Evolutionary conservation across 805 yeast genomes (phyloP), one percentile per base, ranked within the genome.

Genomic region (Brettanomyces custersianus): DNA sequence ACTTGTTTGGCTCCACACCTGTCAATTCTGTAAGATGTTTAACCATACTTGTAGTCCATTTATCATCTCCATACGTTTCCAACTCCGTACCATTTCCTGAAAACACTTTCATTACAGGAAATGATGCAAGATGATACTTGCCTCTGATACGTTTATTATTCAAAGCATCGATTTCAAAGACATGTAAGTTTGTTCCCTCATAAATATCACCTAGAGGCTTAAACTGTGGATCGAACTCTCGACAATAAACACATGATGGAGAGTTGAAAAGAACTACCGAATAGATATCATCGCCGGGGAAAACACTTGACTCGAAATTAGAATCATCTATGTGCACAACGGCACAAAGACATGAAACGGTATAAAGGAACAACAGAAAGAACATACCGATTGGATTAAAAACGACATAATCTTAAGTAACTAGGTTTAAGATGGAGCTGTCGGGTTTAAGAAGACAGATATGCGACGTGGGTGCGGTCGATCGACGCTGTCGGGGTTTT

Each of bases 61-160:
- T 46, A 1, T 56, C 59, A 2, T 60, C 63, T 2, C 47, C 46
- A 45, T 59, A 74, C 2, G 57, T 51, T 0, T 55, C 60, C 4
- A 69, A 57, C 36, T 59, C 54, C 33, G 61, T 64, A 2, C 71
- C 68, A 28, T 57, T 55, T 33, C 59, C 57, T 23, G 66, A 53
- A 40, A 70, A 66, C 5, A 76, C 46, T 43, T 66, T 63, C 34
- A 77, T 39, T 1, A 68, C 58, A 2, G 84, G 84, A 47, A 60
- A 77, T 15, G 61, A 63, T 9, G 44, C 40, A 3, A 76, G 56
- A 12, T 48, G 45, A 39, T 72, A 72, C 33, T 64, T 49, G 23
- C 45, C 46, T 26, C 65, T 53, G 5, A 72, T 51, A 13, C 62
- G 48, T 25, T 47, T 51, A 42, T 60, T 60, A 10, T 45, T 38